A percentile compares a stretch with the other conserved stretches of the same genome.
These are phyloP conservation scores for Mycena chlorophos DNA, from an alignment of 768 basidiomycete species.

Conservation along the genomic window DNA sequence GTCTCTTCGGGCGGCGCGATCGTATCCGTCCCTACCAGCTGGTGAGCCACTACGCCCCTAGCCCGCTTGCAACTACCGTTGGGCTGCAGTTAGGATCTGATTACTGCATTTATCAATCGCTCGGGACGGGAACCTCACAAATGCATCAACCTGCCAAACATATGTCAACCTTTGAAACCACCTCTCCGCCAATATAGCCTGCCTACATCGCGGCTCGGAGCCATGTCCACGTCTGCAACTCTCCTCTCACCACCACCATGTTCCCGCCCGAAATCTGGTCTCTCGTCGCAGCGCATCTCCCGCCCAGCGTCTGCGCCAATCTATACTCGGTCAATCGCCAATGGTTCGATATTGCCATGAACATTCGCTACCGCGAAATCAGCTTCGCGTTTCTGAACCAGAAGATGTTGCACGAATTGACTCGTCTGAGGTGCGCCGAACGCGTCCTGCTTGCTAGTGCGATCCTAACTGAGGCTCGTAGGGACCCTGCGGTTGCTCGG, in stretches of 20 bases:
- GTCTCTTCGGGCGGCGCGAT: too few relatives aligned
- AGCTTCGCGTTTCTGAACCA: constrained; percentile 51
- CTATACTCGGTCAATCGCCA: constrained; percentile 40
- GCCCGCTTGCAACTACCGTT: too few relatives aligned
- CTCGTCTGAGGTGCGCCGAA: constrained; percentile 34
- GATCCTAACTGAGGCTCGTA: constrained; percentile 21
- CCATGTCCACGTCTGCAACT: constrained; percentile 6
- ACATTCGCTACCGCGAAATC: constrained; percentile 48
- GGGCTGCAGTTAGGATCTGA: too few relatives aligned
- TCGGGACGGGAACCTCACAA: neutral
- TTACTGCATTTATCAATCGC: neutral
- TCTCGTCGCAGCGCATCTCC: constrained; percentile 36
- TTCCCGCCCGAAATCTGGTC: constrained; percentile 40
- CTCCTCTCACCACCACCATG: constrained; percentile 8
- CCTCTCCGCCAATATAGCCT: neutral
- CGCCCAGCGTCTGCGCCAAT: constrained; percentile 32
- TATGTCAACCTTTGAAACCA: neutral
- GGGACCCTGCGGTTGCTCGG: constrained; percentile 49
- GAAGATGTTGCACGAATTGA: constrained; percentile 35
- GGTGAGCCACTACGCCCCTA: too few relatives aligned
- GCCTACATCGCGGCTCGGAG: neutral
- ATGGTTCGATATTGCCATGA: constrained; percentile 39
- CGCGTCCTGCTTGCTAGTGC: constrained; percentile 15
- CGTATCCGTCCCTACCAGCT: too few relatives aligned
- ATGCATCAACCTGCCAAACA: neutral